These are phyloP conservation scores for Taphrina pruni DNA, from an alignment of 1,139 yeast species.

Conservation along the genomic window DNA sequence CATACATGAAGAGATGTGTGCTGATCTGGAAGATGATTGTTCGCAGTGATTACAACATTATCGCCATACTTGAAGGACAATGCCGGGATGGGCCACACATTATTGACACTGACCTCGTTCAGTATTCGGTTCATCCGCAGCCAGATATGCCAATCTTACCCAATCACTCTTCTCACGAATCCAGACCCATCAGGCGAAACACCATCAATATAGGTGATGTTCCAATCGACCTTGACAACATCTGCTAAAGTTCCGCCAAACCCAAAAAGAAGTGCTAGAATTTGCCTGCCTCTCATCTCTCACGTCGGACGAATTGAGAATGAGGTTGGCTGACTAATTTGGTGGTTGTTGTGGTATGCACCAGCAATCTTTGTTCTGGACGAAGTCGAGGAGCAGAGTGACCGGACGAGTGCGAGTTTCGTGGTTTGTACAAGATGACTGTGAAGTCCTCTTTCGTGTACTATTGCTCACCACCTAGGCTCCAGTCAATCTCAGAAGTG, in stretches of 20 bases:
- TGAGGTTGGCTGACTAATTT: no score
- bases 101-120: constrained; percentile 24
- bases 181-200: constrained; percentile 78
- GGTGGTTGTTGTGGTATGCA: no score
- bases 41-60: constrained; percentile 68
- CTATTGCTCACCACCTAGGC: no score
- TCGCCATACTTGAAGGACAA: constrained; percentile 76
- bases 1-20: constrained; percentile 23
- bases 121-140: not conserved
- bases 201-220: constrained; percentile 66
- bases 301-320: not conserved
- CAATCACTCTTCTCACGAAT: constrained; percentile 67
- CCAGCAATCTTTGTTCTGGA: no score
- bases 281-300: not conserved
- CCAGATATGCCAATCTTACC: constrained; percentile 60
- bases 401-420: no score
- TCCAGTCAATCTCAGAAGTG: no score
- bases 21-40: constrained; percentile 67
- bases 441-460: no score
- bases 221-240: constrained; percentile 72
- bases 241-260: constrained; percentile 54
- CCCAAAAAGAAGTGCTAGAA: not conserved
- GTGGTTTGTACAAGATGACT: no score
- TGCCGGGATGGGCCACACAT: constrained; percentile 80
- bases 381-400: no score